A percentile compares a stretch with the other conserved stretches of the same genome.
phyloP scores from a whole-genome alignment of 805 yeast genomes.

The Monosporozyma aerobia region DNA sequence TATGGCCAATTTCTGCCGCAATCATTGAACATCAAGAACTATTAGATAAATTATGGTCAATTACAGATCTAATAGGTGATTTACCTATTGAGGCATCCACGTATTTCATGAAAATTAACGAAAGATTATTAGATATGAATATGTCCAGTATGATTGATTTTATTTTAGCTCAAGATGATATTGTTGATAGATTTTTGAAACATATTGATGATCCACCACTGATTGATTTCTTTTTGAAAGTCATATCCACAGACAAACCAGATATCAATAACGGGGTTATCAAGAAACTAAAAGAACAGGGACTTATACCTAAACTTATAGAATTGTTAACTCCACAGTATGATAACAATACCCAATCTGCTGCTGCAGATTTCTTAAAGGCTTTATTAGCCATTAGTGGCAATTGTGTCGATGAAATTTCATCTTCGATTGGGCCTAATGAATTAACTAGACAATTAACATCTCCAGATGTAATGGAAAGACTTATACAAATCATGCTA shows the following conservation, averaged over 20 bases:
- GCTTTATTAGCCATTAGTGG: slow-evolving; percentile 92
- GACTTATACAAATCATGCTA: slow-evolving; percentile 69
- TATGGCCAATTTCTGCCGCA: slow-evolving; percentile 88
- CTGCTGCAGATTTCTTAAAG: slow-evolving; percentile 91
- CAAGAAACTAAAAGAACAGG: slow-evolving; percentile 62
- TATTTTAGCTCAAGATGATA: slow-evolving; percentile 53
- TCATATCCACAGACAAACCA: slow-evolving; percentile 87
- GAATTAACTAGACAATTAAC: slow-evolving; percentile 87
- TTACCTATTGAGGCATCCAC: slow-evolving; percentile 71
- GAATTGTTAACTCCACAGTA: slow-evolving; percentile 60
- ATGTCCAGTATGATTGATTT: slow-evolving; percentile 69
- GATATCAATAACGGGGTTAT: slow-evolving; percentile 83
- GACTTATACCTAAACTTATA: slow-evolving; percentile 62
- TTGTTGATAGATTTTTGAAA: slow-evolving; percentile 72
- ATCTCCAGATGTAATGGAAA: slow-evolving; percentile 56
- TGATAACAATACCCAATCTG: slow-evolving; percentile 70
- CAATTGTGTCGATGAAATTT: slow-evolving; percentile 76
- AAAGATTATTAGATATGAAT: slow-evolving; percentile 80
- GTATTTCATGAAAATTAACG: slow-evolving; percentile 84
- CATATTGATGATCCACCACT: slow-evolving; percentile 90
- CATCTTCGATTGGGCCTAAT: slow-evolving; percentile 91
- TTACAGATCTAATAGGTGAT: slow-evolving; percentile 60
- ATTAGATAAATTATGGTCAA: slow-evolving; percentile 66
- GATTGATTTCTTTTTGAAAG: slow-evolving; percentile 84
- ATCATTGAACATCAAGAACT: slow-evolving; percentile 66